These are phyloP conservation scores for Mucor piriformis DNA, from an alignment of 371 early-diverging fungal species.

Conservation along the genomic window DNA sequence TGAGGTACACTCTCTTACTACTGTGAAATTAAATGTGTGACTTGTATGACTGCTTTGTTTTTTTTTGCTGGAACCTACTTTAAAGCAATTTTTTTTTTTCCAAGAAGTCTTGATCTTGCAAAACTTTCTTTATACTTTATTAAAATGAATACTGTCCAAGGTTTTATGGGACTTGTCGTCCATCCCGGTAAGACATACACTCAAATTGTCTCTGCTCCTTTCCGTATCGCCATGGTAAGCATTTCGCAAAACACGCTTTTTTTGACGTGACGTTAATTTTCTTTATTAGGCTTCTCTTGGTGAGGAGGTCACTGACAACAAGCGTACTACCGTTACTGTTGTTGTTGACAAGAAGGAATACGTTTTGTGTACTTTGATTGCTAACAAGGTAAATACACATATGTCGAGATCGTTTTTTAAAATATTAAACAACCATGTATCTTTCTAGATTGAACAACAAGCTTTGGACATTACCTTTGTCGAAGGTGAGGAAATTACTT, in stretches of 20 bases:
- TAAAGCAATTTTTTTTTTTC: background rate
- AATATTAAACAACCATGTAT: background rate
- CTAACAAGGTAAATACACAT: constrained; percentile 72
- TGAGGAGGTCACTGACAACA: constrained; percentile 50
- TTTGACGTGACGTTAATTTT: background rate
- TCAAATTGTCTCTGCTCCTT: constrained; percentile 74
- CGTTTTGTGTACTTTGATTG: constrained; percentile 77
- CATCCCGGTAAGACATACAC: constrained; percentile 72
- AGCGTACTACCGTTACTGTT: constrained; percentile 69
- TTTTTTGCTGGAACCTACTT: background rate
- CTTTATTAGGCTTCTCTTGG: constrained; percentile 72
- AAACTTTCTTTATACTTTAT: background rate
- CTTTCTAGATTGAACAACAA: constrained; percentile 66
- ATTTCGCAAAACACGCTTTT: constrained; percentile 17
- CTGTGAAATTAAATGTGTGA: no score
- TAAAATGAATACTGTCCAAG: constrained; percentile 36
- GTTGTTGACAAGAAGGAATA: constrained; percentile 73
- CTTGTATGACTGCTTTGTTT: background rate
- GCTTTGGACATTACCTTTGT: constrained; percentile 71
- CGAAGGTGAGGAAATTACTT: constrained; percentile 82
- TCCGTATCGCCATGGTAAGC: constrained; percentile 76
- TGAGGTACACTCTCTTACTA: no score
- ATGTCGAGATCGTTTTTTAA: background rate
- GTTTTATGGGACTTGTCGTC: constrained; percentile 63
- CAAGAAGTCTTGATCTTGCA: background rate